Evolutionary conservation across 257 asterid genomes (phyloP).

Genomic region (Ilex asprella): DNA sequence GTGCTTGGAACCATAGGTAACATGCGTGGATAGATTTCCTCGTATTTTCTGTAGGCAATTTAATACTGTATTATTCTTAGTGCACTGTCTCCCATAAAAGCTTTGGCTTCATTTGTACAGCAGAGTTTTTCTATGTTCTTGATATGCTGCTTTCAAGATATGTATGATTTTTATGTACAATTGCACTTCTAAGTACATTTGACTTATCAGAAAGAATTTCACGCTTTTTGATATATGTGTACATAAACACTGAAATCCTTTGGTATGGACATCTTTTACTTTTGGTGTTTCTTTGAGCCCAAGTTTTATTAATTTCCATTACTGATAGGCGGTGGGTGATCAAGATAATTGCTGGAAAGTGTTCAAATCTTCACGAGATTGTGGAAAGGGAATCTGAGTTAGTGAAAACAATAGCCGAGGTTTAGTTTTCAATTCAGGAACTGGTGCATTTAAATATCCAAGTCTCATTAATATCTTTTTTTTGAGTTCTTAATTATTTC

Average conservation of each 20-base stretch:
- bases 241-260: not conserved
- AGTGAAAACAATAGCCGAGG: constrained; percentile 81
- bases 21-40: constrained; percentile 6
- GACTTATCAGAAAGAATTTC: no score
- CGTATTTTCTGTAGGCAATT: not conserved
- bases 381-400: constrained; percentile 70
- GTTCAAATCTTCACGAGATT: constrained; percentile 53
- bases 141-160: not conserved
- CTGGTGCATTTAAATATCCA: not conserved
- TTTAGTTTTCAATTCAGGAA: constrained; percentile 6
- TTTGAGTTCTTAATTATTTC: no score
- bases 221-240: not conserved
- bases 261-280: constrained; percentile 1
- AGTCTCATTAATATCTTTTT: not conserved
- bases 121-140: not conserved
- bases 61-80: not conserved
- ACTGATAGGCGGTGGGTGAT: constrained; percentile 89
- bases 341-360: constrained; percentile 71
- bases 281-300: constrained; percentile 8
- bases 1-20: constrained; percentile 95
- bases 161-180: not conserved
- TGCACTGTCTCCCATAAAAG: not conserved
- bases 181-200: not conserved
- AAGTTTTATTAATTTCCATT: constrained; percentile 21
- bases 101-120: not conserved